Base-by-base conservation (phyloP, 116 monocot genomes). In the Dioscorea cayenensis region DNA sequence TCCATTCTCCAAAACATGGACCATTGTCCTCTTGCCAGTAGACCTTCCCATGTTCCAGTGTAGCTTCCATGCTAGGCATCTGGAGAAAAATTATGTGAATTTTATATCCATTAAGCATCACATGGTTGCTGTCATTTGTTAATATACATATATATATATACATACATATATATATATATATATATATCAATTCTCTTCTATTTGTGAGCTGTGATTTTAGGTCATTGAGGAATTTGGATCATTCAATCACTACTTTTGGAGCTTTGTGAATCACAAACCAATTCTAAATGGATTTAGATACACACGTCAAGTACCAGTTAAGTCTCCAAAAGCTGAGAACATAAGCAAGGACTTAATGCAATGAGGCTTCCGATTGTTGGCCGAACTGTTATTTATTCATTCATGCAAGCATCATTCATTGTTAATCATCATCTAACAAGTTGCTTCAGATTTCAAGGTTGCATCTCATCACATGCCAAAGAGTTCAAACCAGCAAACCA, bases 271-370 rank as follows among this genome's bases (percentile, higher is more conserved):
- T 71, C 71, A 83, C 48, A 89, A 87, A 63, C 91, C 91, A 5
- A 74, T 91, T 4, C 16, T 69, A 1, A 84, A 64, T 36, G 68
- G 77, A 38, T 87, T 78, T 69, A 79, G 81, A 20, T 89, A 86
- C 27, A 60, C 77, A 14, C 86, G 84, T 29, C 84, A 89, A 73
- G 81, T 91, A 5, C 86, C 91, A 5, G 84, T 76, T 4, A 95
- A 81, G 68, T 83, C 81, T 2, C 86, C 95, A 0, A 95, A 91
- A 75, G 75, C 95, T 3, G 91, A 89, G 38, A 77, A 64, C 62
- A 83, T 91, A 43, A 95, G 95, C 78, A 95, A 83, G 79, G 89
- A 91, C 72, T 17, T 95, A 50, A 77, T 95, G 49, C 51, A 69
- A 35, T 82, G 84, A 66, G 95, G 95, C 18, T 95, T 91, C 77